Base-by-base conservation (phyloP, 225 moss, liverwort and hornwort species). In the Rhytidiadelphus loreus region DNA sequence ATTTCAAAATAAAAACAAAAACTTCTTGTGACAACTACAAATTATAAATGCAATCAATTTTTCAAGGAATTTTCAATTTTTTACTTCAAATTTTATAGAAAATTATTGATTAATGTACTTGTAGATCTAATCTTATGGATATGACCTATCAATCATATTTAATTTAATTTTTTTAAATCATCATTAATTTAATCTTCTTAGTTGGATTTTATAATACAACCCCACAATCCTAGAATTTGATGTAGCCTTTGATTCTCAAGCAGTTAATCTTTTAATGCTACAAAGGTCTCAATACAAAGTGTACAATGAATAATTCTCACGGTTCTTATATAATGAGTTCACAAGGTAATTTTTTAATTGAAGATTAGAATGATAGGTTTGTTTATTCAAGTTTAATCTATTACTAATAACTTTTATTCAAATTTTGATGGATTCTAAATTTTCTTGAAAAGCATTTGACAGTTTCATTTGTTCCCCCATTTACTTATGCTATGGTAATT, bases 291-390 rank as follows among this genome's bases (percentile, higher is more conserved):
- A 24, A 43, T 26, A 26, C 5, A 70, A 70, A 4, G 15, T 8
- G 8, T 41, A 3, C 8, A 3, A 25, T 25, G 8, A 70, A 25
- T 25, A 41, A 25, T 6, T 41, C 0, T 41, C 41, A 41, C n/a
- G 7, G 22, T 68, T 22, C 5, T 68, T 68, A 68, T 7, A n/a
- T 68, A 68, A 12, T 1, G 0, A 68, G 4, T 12, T 14, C 1
- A 69, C 3, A 24, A 0, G 8, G 4, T 41, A 39, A 39, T 13
- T 39, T 68, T n/a, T 68, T 7, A 68, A 68, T 22, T 22, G 39
- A 39, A 2, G 39, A 13, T 70, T 1, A 8, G 0, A 8, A 4
- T 69, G 70, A 41, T 70, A 0, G 8, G 1, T 25, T 13, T 15
- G 2, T 41, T 25, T 6, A 28, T 28, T 72, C 28, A 44, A 44